A percentile compares a stretch with the other conserved stretches of the same genome.
phyloP scores from a whole-genome alignment of 2,329 filamentous ascomycete genomes.

The Metarhizium anisopliae region DNA sequence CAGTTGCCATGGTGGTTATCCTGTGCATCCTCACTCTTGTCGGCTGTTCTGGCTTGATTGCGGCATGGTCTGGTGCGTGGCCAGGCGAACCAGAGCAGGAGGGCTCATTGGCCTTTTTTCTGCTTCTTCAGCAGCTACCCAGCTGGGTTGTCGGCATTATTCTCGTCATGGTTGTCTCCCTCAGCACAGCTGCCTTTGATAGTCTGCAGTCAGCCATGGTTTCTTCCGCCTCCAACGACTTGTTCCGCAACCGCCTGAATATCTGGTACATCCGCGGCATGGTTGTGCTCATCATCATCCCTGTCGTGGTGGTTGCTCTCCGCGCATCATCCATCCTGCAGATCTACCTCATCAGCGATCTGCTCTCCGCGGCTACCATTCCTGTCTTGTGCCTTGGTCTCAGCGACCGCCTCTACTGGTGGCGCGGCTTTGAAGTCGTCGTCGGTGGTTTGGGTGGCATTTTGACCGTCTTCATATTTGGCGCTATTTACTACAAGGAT shows the following conservation, averaged over 20 bases:
- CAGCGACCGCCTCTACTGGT: constrained; percentile 61
- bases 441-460: constrained; percentile 70
- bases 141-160: constrained; percentile 76
- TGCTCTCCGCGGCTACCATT: constrained; percentile 68
- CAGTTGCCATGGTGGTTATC: constrained; percentile 56
- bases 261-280: constrained; percentile 62
- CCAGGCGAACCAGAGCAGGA: constrained; percentile 49
- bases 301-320: constrained; percentile 64
- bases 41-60: constrained; percentile 63
- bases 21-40: constrained; percentile 65
- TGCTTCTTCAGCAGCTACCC: constrained; percentile 62
- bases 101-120: constrained; percentile 65
- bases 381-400: constrained; percentile 69
- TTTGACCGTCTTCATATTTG: constrained; percentile 73
- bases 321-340: constrained; percentile 67
- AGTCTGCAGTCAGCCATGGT: constrained; percentile 77
- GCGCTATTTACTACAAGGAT: constrained; percentile 66
- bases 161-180: constrained; percentile 68
- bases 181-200: constrained; percentile 73
- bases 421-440: constrained; percentile 74
- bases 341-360: constrained; percentile 75
- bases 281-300: constrained; percentile 66
- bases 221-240: constrained; percentile 73
- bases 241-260: constrained; percentile 73
- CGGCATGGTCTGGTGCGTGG: constrained; percentile 68